Evolutionary conservation across 2,329 filamentous ascomycete species (phyloP).

Genomic region (Penicillium sp.): DNA sequence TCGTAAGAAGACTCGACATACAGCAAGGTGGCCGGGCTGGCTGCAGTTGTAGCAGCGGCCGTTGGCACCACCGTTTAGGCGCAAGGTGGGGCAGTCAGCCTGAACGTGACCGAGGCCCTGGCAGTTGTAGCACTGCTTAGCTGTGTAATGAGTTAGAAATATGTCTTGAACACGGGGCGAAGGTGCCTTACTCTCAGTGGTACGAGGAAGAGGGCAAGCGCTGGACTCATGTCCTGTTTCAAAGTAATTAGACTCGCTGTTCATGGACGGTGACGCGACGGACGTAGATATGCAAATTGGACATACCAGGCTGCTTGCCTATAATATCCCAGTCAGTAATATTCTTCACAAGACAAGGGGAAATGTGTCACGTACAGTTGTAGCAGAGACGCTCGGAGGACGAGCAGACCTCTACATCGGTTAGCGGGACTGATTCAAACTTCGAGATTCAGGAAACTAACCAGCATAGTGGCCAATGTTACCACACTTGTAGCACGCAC

Average conservation of each 20-base stretch:
- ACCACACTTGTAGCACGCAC: conserved; percentile 74
- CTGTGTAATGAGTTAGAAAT: conserved; percentile 46
- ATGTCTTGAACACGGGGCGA: conserved; percentile 8
- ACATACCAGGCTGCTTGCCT: conserved; percentile 48
- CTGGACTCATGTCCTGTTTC: conserved; percentile 84
- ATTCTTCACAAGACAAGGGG: not conserved
- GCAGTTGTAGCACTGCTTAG: conserved; percentile 99
- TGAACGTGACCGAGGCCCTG: conserved; percentile 97
- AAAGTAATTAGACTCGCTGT: conserved; percentile 14
- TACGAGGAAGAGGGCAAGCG: conserved; percentile 91
- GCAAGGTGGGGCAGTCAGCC: conserved; percentile 95
- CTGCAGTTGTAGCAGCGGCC: conserved; percentile 97
- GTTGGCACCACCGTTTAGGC: conserved; percentile 69
- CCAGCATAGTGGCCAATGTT: conserved; percentile 68
- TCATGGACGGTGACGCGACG: conserved; percentile 3
- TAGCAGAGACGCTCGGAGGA: conserved; percentile 98
- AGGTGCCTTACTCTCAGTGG: conserved; percentile 69
- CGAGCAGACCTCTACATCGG: conserved; percentile 79
- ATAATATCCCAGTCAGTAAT: conserved; percentile 20
- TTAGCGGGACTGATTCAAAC: conserved; percentile 5
- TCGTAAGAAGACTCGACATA: conserved; percentile 45
- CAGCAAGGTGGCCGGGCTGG: conserved; percentile 85
- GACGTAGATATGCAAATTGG: conserved; percentile 4
- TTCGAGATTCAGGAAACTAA: conserved; percentile 28
- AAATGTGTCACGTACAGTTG: conserved; percentile 67